phyloP scores from a whole-genome alignment of 164 flowering plant species.

The Liquidambar formosana region DNA sequence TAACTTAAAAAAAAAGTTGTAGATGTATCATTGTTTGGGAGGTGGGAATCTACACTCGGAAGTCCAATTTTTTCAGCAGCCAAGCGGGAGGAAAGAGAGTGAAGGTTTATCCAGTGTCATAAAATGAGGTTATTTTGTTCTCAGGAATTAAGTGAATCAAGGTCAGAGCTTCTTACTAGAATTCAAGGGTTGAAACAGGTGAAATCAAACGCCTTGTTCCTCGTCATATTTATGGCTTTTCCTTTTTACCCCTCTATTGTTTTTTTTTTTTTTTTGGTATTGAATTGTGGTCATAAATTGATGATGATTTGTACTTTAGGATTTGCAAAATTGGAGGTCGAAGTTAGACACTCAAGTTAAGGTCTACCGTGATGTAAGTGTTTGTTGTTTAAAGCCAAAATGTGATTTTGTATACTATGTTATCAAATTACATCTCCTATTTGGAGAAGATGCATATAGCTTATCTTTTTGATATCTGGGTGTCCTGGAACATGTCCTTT shows the following conservation, averaged over 20 bases:
- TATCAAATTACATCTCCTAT: too few species aligned
- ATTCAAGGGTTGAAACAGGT: constrained; percentile 86
- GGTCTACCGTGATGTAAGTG: constrained; percentile 73
- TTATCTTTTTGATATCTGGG: neutral
- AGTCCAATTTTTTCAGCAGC: neutral
- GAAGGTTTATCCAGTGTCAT: neutral
- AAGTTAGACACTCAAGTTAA: constrained; percentile 85
- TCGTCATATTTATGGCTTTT: neutral
- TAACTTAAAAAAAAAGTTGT: too few species aligned
- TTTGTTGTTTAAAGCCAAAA: neutral
- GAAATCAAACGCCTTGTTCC: neutral
- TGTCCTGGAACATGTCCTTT: neutral
- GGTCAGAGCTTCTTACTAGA: constrained; percentile 66
- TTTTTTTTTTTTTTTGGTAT: neutral
- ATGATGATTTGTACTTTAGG: constrained; percentile 34
- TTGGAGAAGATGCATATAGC: neutral
- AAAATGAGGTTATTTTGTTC: neutral
- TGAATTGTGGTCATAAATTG: neutral
- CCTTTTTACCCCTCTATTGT: neutral
- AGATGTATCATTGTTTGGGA: neutral
- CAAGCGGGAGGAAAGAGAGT: too few species aligned
- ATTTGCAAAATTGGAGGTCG: constrained; percentile 86
- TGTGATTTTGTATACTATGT: neutral
- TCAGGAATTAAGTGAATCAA: constrained; percentile 78
- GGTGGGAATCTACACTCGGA: too few species aligned